Evolutionary conservation across 495 filamentous ascomycete genomes (phyloP), one percentile per base, ranked within the genome.

Genomic region (Penicillium cinerascens): DNA sequence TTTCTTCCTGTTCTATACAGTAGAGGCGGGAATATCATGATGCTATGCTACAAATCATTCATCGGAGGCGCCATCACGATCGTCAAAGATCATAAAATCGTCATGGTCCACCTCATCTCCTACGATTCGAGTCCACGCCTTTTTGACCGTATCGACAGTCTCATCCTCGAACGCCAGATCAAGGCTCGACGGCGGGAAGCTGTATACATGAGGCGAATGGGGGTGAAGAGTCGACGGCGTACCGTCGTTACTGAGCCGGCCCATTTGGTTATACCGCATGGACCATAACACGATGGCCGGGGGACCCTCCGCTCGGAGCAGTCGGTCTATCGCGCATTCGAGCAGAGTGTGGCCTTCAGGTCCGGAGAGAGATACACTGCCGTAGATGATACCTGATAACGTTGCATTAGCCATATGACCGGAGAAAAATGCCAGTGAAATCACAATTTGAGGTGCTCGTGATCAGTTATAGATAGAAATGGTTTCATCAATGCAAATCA

Each of bases 401-500:
- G 48, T 35, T 20, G 49, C 35, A 65, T 86, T 77, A 87, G 81
- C 72, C 60, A 58, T 45, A 55, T 54, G 54, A 52, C 25, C 20
- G 38, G n/a, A 50, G 17, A 22, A 41, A 39, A 44, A 47, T 44
- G 54, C 20, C n/a, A 51, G 35, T 38, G 25, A 47, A 56, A 62
- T 35, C 40, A 42, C 41, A 45, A 54, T 40, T 26, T n/a, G 40
- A 35, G 23, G 47, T 46, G 61, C 73, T 77, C 69, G 63, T 69
- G 64, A 84, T 96, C 91, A 96, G 91, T 78, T 83, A 26, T 33
- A 89, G 82, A 82, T 87, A 79, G 55, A 66, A n/a, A 49, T 44
- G 42, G 61, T 83, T 78, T 89, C 88, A 83, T 91, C 90, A 92
- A 84, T 73, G 74, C 71, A 74, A 71, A 80, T 83, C 88, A 89